Evolutionary conservation across 495 filamentous ascomycete species (phyloP), one percentile per base, ranked within the genome.

Genomic region (Neurospora sp.): DNA sequence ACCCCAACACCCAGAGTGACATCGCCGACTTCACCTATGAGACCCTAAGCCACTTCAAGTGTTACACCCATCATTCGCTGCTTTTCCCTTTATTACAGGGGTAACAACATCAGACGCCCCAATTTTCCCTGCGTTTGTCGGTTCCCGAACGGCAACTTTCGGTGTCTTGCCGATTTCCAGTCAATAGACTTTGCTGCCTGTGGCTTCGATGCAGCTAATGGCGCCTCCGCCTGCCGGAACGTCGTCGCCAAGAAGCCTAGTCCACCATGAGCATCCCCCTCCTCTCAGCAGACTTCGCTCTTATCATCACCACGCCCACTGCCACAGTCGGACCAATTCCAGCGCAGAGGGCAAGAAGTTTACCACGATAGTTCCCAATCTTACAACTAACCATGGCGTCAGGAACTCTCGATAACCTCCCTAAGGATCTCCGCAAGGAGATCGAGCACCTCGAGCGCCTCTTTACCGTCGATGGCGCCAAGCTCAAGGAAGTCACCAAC

Each of bases 401-500:
- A 83, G 78, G 80, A 74, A 81, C 77, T 7, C 82, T 84, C 74
- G 80, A 77, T 76, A 82, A 84, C 76, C 76, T 96, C 81, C 93
- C 96, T 70, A 92, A 94, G 82, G 89, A 96, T 81, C 89, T 98
- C 70, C 83, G 92, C 76, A 85, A 90, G 73, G 92, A 97, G 82
- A 96, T 98, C 81, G 89, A 93, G 82, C 83, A 89, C 36, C 88
- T 98, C 48, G 96, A 99, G 84, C 86, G 92, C n/a, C 80, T 89
- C 24, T 99, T 99, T 83, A 92, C 90, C 19, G 89, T 98, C 62
- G 90, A 92, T 76, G 86, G 84, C 3, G 83, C 87, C 17, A 96
- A 92, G 84, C 89, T 98, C 21, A 98, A 97, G 88, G 78, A 91
- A 81, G 92, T 99, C 75, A 94, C 94, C 39, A 86, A 90, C 69